Evolutionary conservation across 306 rosid genomes (phyloP).

Genomic region (Cicer judaicum): DNA sequence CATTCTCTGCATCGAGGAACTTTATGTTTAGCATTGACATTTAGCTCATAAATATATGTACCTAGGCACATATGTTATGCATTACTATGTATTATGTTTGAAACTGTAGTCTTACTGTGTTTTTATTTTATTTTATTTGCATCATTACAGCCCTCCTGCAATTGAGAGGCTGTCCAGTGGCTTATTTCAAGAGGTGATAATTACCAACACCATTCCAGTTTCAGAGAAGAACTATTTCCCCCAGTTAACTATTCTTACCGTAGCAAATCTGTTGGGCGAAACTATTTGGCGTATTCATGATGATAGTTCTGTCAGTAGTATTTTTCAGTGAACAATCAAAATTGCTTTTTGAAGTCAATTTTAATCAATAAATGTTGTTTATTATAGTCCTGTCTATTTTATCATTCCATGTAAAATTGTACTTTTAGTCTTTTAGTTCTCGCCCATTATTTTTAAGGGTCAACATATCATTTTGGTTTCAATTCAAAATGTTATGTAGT

Average conservation of each 20-base stretch:
- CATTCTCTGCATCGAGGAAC: background rate
- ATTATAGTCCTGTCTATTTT: conserved; percentile 1
- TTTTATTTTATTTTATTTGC: conserved; percentile 14
- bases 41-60: background rate
- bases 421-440: background rate
- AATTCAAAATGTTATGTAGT: background rate
- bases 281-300: conserved; percentile 96
- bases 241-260: conserved; percentile 89
- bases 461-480: background rate
- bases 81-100: background rate
- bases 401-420: background rate
- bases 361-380: conserved; percentile 26
- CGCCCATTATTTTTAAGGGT: background rate
- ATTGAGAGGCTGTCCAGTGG: conserved; percentile 89
- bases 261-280: conserved; percentile 92
- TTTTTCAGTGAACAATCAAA: conserved; percentile 59
- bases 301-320: conserved; percentile 91
- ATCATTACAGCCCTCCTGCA: conserved; percentile 79
- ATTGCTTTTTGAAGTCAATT: conserved; percentile 22
- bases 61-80: conserved; percentile 3
- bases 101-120: conserved; percentile 10
- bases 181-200: conserved; percentile 89
- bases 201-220: conserved; percentile 85
- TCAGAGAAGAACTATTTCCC: conserved; percentile 85
- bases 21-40: background rate